These are phyloP conservation scores for Betula pendula DNA, from an alignment of 306 rosid species.

Conservation along the genomic window DNA sequence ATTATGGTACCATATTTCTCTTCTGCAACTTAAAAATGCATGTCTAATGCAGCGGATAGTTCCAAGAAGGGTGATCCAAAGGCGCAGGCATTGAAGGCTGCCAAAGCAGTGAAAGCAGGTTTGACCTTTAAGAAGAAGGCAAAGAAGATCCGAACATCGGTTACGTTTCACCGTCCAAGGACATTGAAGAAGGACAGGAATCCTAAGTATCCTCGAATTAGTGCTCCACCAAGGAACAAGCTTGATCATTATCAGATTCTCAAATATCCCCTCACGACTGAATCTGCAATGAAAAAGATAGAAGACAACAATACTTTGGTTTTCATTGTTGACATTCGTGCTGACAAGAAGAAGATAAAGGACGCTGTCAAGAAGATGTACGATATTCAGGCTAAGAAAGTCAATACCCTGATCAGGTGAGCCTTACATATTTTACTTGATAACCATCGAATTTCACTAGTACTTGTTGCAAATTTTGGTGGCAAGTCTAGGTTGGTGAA, in stretches of 20 bases:
- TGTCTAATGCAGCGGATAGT: conserved; percentile 43
- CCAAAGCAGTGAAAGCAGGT: conserved; percentile 57
- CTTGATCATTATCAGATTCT: conserved; percentile 80
- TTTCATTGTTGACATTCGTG: conserved; percentile 79
- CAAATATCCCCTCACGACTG: conserved; percentile 81
- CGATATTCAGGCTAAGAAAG: conserved; percentile 86
- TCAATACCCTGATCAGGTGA: conserved; percentile 84
- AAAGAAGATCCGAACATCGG: conserved; percentile 54
- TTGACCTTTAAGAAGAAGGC: conserved; percentile 52
- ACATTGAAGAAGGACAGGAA: conserved; percentile 65
- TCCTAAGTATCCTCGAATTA: conserved; percentile 81
- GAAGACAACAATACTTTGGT: conserved; percentile 89
- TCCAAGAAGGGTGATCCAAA: conserved; percentile 57
- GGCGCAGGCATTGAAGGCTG: conserved; percentile 65
- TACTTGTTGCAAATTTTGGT: background rate
- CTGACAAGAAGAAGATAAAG: conserved; percentile 90
- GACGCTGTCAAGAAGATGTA: conserved; percentile 85
- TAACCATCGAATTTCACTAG: background rate
- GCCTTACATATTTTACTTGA: background rate
- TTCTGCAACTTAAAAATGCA: background rate
- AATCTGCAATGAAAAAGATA: conserved; percentile 88
- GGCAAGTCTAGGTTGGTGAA: background rate
- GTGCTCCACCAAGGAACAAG: conserved; percentile 86
- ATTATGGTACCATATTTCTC: background rate
- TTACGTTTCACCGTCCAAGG: conserved; percentile 66